Base-by-base conservation (phyloP, 352 stramenopile species). In the Phytopythium chamaehyphon region DNA sequence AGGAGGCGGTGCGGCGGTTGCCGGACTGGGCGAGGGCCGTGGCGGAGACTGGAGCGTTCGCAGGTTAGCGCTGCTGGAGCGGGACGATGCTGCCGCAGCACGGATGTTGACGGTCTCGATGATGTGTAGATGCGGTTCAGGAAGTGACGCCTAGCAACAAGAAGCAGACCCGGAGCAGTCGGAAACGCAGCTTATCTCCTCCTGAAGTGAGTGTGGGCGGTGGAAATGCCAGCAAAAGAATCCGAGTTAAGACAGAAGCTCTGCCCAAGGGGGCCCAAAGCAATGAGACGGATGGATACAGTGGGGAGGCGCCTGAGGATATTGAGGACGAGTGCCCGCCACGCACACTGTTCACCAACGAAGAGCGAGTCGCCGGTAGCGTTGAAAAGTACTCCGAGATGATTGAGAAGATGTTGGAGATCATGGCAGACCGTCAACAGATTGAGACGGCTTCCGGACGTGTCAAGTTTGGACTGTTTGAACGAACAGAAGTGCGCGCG, bases 311-410 rank as follows among this genome's bases (percentile, higher is more conserved):
- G n/a, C 15, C 14, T 10, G 33, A 56, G 35, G 33, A 67, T 40
- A 12, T 43, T 10, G 28, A 33, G 51, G 69, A 71, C n/a, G 59
- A 77, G 15, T 61, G 43, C 21, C 49, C 63, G 11, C 44, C 72
- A 6, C 64, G 68, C 7, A 58, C 50, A 4, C 49, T 80, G 31
- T 73, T 73, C 36, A 90, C 76, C 3, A 66, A 77, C 15, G 75
- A 78, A 51, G 62, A 88, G 28, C 71, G 69, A 0, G 61, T 80
- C 39, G 66, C 78, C 1, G 76, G 78, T 19, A 80, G 54, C 21
- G 62, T 92, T 1, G 79, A 82, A 28, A 90, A 90, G 42, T 90
- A 90, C 55, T 71, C 73, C 0, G 74, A 78, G 6, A 51, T 72
- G 24, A 33, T 94, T 22, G 59, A 61, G 15, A 64, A 55, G 33